Base-by-base conservation (phyloP, 345 rosid species). In the Brassica nigra region DNA sequence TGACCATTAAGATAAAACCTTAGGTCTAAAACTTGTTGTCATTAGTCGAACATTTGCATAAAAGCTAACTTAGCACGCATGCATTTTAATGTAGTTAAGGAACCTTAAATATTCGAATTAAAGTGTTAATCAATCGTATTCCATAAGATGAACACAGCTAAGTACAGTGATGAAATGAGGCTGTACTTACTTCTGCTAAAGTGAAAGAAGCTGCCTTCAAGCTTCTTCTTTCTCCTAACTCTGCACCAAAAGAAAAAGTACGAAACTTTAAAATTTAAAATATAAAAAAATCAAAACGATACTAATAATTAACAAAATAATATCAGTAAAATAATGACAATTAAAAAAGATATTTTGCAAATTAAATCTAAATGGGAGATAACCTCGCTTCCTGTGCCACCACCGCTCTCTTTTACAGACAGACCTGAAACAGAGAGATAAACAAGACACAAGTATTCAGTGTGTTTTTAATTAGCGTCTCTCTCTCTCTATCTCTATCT, bases 381-480 rank as follows among this genome's bases (percentile, higher is more conserved):
- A 3, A 23, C 37, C 73, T 80, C 70, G 83, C 83, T 63, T 14
- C 78, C 54, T 77, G 82, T 74, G 80, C 80, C 85, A 76, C 75
- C 80, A 82, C 84, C 70, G 57, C 75, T 81, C 85, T 79, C 80
- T 57, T 76, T 69, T 12, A 73, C 62, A 62, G 78, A 62, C 18
- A 4, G 1, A 49, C 27, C 27, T 23, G 27, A 23, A 23, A 82
- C 74, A 82, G 74, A 78, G 77, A 75, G 20, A n/a, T 39, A 74
- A 77, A 82, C 75, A 77, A 81, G 66, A 74, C 80, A 76, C 71
- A 81, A 81, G 83, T 76, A 59, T 65, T 81, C 76, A 81, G 74
- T 73, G 74, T 74, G 65, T 77, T 85, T 49, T 11, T 59, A 28
- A 47, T 11, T 29, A 11, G 18, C 27, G 1, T 18, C 9, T 67